These are phyloP conservation scores for Boletus pseudopeckii DNA, from an alignment of 768 basidiomycete genomes.

Conservation along the genomic window DNA sequence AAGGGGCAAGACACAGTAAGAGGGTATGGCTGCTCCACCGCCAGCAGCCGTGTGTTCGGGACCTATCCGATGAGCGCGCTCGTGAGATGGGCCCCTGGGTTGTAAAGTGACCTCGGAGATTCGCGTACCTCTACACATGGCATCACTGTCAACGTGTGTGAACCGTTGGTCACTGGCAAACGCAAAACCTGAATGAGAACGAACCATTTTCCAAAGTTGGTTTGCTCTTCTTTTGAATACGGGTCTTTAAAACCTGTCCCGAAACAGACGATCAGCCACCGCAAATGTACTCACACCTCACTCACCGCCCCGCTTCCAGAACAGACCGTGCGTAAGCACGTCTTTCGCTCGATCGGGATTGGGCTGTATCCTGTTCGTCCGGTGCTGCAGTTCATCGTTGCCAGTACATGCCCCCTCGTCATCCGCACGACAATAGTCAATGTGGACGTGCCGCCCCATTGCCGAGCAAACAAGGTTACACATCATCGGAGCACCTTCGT, in stretches of 20 bases:
- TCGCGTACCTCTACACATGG: conserved; percentile 48
- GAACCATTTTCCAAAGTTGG: conserved; percentile 53
- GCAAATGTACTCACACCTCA: neutral
- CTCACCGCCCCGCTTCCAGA: conserved; percentile 58
- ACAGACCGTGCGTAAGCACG: conserved; percentile 48
- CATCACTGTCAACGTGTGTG: conserved; percentile 35
- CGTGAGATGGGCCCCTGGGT: neutral
- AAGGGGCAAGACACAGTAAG: conserved; percentile 51
- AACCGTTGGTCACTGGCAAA: neutral
- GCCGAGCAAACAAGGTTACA: conserved; percentile 55
- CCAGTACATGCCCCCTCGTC: conserved; percentile 34
- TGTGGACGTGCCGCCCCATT: conserved; percentile 55
- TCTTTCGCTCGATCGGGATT: conserved; percentile 49
- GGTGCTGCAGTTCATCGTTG: conserved; percentile 45
- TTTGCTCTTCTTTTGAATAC: conserved; percentile 53
- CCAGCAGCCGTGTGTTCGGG: conserved; percentile 45
- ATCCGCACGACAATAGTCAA: conserved; percentile 52
- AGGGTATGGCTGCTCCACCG: conserved; percentile 42
- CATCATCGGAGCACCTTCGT: conserved; percentile 62
- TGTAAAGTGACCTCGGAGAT: neutral
- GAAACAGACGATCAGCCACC: neutral
- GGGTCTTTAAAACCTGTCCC: conserved; percentile 59
- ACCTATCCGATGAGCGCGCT: conserved; percentile 31
- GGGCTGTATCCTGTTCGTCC: conserved; percentile 40
- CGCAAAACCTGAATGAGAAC: conserved; percentile 2